phyloP scores from a whole-genome alignment of 2,329 filamentous ascomycete genomes.

The Chaetomiaceae sp. region DNA sequence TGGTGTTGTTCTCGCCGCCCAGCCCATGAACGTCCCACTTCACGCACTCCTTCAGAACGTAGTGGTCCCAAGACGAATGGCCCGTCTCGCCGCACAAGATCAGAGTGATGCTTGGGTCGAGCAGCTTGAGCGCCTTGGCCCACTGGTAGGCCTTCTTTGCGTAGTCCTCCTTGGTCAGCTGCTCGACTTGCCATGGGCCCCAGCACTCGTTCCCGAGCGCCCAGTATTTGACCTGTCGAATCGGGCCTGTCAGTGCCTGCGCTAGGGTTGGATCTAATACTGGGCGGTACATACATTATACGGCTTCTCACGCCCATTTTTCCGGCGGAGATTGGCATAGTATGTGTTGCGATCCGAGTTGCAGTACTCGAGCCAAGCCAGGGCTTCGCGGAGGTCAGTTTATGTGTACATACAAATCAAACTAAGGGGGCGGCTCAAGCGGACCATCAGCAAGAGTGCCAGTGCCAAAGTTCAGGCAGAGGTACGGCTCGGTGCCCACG shows the following conservation, averaged over 20 bases:
- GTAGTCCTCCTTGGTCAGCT: slow-evolving; percentile 66
- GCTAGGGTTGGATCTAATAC: no score
- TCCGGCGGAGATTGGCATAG: slow-evolving; percentile 74
- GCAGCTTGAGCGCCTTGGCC: slow-evolving; percentile 67
- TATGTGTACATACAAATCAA: not conserved
- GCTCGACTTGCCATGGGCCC: slow-evolving; percentile 63
- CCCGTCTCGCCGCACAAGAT: slow-evolving; percentile 72
- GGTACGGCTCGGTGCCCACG: slow-evolving; percentile 70
- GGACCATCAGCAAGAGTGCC: slow-evolving; percentile 50
- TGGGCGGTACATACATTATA: slow-evolving; percentile 48
- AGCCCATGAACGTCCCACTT: slow-evolving; percentile 40
- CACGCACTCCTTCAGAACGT: slow-evolving; percentile 67
- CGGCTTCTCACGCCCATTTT: slow-evolving; percentile 70
- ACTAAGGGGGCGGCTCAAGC: not conserved
- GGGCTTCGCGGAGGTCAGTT: slow-evolving; percentile 31
- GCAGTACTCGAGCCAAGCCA: slow-evolving; percentile 84
- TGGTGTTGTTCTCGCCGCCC: slow-evolving; percentile 6
- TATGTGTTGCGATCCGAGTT: slow-evolving; percentile 73
- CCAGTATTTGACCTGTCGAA: slow-evolving; percentile 66
- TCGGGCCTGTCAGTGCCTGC: not conserved
- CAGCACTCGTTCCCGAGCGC: slow-evolving; percentile 73
- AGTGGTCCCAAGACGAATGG: slow-evolving; percentile 65
- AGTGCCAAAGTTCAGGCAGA: slow-evolving; percentile 78
- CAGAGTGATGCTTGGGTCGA: slow-evolving; percentile 65
- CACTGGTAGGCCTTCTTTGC: slow-evolving; percentile 65